Conservation (phyloP, 768 basidiomycete species). For the Amanita rubescens region DNA sequence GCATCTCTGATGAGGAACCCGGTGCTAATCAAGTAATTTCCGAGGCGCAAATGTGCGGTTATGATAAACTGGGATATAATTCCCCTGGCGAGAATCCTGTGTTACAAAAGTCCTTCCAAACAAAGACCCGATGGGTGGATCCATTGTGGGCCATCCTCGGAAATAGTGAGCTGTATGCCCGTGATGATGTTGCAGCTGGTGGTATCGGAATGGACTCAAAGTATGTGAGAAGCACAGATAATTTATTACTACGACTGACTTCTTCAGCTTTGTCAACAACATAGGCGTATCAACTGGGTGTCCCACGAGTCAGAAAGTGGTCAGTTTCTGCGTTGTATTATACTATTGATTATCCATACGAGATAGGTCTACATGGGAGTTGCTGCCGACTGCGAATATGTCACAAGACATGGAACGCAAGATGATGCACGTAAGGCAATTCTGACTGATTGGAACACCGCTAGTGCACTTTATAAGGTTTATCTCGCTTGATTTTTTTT, state of each 20-base stretch:
- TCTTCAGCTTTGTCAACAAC: slow-evolving; percentile 50
- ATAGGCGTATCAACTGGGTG: slow-evolving; percentile 73
- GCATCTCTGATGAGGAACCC: slow-evolving; percentile 20
- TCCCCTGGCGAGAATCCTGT: slow-evolving; percentile 45
- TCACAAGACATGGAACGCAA: slow-evolving; percentile 51
- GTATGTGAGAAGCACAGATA: slow-evolving; percentile 26
- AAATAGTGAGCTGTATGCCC: slow-evolving; percentile 31
- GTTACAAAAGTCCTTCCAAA: slow-evolving; percentile 25
- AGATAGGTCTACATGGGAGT: slow-evolving; percentile 71
- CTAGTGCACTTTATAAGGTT: slow-evolving; percentile 64
- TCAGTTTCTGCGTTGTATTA: slow-evolving; percentile 21
- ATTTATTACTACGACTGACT: not conserved
- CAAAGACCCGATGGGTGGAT: slow-evolving; percentile 34
- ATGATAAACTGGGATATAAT: slow-evolving; percentile 67
- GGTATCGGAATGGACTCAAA: slow-evolving; percentile 44
- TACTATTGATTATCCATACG: slow-evolving; percentile 1
- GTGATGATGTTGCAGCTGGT: slow-evolving; percentile 53
- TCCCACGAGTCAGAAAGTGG: slow-evolving; percentile 63
- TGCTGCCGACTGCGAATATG: slow-evolving; percentile 82
- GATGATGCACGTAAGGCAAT: slow-evolving; percentile 68
- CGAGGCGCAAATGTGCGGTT: slow-evolving; percentile 48
- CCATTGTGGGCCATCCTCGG: slow-evolving; percentile 26
- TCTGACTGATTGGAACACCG: slow-evolving; percentile 74
- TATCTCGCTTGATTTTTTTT: no score
- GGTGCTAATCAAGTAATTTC: slow-evolving; percentile 13